Evolutionary conservation across 345 rosid genomes (phyloP).

Genomic region (Brassica nigra): DNA sequence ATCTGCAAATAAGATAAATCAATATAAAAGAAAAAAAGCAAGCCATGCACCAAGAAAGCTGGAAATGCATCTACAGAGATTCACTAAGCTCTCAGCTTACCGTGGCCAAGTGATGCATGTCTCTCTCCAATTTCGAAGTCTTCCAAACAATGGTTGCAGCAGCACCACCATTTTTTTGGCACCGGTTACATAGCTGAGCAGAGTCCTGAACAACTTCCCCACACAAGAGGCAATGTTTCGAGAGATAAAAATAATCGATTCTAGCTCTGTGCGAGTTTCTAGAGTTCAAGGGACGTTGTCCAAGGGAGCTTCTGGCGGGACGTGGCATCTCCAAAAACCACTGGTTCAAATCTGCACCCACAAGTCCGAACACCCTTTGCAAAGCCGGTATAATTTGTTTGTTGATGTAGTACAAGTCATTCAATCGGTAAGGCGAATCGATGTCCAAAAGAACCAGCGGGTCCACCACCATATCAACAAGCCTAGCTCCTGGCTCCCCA

Average conservation of each 20-base stretch:
- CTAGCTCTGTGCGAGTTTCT: conserved; percentile 59
- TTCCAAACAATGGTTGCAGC: conserved; percentile 70
- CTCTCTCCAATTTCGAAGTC: conserved; percentile 80
- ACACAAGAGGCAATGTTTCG: conserved; percentile 83
- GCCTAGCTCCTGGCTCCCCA: conserved; percentile 90
- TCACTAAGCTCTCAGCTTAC: conserved; percentile 34
- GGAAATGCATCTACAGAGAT: not conserved
- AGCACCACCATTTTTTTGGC: conserved; percentile 55
- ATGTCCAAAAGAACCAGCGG: conserved; percentile 78
- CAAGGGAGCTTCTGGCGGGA: conserved; percentile 59
- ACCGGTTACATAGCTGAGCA: conserved; percentile 63
- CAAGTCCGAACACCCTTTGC: conserved; percentile 85
- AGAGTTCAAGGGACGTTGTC: conserved; percentile 53
- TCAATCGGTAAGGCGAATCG: conserved; percentile 75
- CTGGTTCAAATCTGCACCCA: conserved; percentile 74
- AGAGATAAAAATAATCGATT: conserved; percentile 85
- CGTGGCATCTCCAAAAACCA: conserved; percentile 97
- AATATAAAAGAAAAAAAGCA: not conserved
- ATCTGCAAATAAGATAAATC: not conserved
- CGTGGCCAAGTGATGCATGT: conserved; percentile 84
- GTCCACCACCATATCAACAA: conserved; percentile 95
- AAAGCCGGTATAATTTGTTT: conserved; percentile 95
- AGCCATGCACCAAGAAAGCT: not conserved
- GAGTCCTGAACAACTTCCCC: conserved; percentile 83
- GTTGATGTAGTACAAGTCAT: conserved; percentile 82